Percentiles rank a stretch among this genome's conserved stretches.
Conservation (phyloP, 306 rosid species). For the Ceratonia siliqua region DNA sequence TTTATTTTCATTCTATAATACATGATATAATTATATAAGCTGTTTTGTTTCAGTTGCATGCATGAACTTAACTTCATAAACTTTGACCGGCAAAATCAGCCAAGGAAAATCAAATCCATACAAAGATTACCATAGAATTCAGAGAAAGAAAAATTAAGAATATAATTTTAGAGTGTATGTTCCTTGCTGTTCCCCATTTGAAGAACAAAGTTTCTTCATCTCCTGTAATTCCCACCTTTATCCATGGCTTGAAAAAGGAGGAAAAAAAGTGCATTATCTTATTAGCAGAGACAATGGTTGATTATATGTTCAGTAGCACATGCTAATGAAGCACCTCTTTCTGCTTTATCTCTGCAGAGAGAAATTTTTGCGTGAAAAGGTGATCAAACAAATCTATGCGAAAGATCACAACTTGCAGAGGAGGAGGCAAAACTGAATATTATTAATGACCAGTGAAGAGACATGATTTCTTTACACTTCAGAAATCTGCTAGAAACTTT, state of each 20-base stretch:
- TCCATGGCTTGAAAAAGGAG: background rate
- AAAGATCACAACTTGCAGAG: slow-evolving; percentile 2
- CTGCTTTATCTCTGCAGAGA: background rate
- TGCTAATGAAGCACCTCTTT: background rate
- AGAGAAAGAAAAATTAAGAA: background rate
- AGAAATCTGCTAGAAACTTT: slow-evolving; percentile 4
- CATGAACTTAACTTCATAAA: background rate
- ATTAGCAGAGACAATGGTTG: background rate
- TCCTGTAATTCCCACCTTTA: background rate
- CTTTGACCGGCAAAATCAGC: slow-evolving; percentile 12
- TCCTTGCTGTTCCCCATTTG: slow-evolving; percentile 25
- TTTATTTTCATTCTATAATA: background rate
- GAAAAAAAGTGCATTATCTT: background rate
- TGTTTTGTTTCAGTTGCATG: background rate
- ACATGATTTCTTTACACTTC: background rate
- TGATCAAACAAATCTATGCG: background rate
- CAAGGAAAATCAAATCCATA: background rate
- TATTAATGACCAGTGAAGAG: slow-evolving; percentile 2
- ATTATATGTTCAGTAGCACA: background rate
- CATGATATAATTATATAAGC: background rate
- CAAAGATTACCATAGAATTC: background rate
- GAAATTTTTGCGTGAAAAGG: background rate
- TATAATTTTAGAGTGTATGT: background rate
- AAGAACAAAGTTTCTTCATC: background rate
- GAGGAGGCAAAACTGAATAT: background rate